phyloP scores from a whole-genome alignment of 495 filamentous ascomycete genomes.

The Xylaria palmicola region DNA sequence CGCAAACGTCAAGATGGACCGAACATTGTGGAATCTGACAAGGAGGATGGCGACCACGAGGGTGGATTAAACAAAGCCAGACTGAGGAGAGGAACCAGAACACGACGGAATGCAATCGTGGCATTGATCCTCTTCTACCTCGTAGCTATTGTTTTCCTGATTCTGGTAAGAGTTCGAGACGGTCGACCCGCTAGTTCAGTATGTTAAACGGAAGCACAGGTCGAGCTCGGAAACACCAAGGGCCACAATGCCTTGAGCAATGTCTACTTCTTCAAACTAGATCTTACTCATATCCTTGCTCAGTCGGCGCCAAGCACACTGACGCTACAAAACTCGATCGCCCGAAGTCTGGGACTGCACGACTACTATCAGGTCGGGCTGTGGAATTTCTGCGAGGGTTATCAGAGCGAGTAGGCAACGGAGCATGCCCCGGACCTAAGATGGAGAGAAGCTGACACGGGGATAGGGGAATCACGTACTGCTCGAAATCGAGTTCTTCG shows the following conservation, averaged over 20 bases:
- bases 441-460: conserved; percentile 14
- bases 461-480: conserved; percentile 65
- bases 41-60: conserved; percentile 11
- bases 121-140: conserved; percentile 70
- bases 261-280: conserved; percentile 80
- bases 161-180: conserved; percentile 53
- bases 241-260: conserved; percentile 53
- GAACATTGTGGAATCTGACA: conserved; percentile 19
- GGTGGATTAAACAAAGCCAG: conserved; percentile 15
- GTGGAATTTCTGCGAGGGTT: conserved; percentile 89
- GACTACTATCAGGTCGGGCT: conserved; percentile 94
- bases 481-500: conserved; percentile 62
- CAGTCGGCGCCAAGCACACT: conserved; percentile 66
- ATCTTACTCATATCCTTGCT: conserved; percentile 83
- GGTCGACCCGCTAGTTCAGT: neutral
- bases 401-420: conserved; percentile 51
- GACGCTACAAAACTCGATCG: conserved; percentile 79
- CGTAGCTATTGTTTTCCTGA: conserved; percentile 69
- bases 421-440: neutral
- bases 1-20: conserved; percentile 3
- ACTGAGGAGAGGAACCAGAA: conserved; percentile 55
- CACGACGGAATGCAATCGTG: conserved; percentile 53
- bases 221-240: conserved; percentile 70
- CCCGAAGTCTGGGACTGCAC: conserved; percentile 82
- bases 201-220: conserved; percentile 26